Evolutionary conservation across 306 rosid genomes (phyloP).

Genomic region (Citrullus mucosospermus): DNA sequence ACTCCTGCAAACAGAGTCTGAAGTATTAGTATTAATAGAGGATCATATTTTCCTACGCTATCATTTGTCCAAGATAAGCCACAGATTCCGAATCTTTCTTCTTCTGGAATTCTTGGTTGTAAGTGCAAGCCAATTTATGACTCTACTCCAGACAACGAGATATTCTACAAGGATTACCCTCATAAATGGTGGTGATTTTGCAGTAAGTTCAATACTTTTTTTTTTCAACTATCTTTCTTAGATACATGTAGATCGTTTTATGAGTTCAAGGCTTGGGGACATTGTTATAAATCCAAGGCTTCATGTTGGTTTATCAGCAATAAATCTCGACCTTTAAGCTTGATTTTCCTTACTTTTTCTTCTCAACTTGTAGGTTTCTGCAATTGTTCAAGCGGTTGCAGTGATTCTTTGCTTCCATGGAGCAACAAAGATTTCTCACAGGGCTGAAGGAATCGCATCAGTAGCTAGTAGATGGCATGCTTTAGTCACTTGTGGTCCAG

Average conservation of each 20-base stretch:
- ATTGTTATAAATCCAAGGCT: not conserved
- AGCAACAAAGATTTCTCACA: conserved; percentile 34
- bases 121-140: conserved; percentile 24
- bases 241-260: not conserved
- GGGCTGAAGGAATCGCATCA: conserved; percentile 33
- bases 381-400: conserved; percentile 29
- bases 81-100: conserved; percentile 33
- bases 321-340: not conserved
- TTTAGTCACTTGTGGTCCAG: conserved; percentile 27
- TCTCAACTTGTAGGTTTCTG: conserved; percentile 18
- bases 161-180: conserved; percentile 16
- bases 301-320: not conserved
- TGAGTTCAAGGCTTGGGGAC: not conserved
- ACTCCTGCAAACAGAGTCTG: conserved; percentile 30
- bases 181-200: conserved; percentile 33
- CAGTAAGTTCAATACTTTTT: conserved; percentile 19
- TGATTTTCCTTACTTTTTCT: not conserved
- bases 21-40: conserved; percentile 24
- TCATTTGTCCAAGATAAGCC: conserved; percentile 39
- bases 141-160: conserved; percentile 26
- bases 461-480: conserved; percentile 44
- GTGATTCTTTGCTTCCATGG: conserved; percentile 28
- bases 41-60: conserved; percentile 27
- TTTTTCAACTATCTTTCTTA: not conserved
- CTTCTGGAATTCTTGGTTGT: conserved; percentile 27